Base-by-base conservation (phyloP, 2,329 filamentous ascomycete genomes). In the Graphilbum fragrans region DNA sequence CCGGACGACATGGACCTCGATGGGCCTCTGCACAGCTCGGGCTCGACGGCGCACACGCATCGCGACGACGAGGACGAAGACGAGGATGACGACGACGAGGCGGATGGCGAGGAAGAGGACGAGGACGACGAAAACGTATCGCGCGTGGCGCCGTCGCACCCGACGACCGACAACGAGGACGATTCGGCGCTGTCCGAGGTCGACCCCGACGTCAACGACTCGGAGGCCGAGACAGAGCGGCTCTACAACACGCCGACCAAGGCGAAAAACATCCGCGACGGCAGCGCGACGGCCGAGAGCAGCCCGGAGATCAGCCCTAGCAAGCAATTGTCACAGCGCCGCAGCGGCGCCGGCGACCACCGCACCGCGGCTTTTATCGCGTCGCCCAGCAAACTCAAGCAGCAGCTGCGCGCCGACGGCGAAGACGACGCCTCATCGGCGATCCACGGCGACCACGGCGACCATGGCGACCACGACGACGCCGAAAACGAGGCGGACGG, bases 181-280 rank as follows among this genome's bases (percentile, higher is more conserved):
- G 58, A 60, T 38, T 60, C 58, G 41, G 59, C 72, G 47, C 67
- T 75, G 44, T 76, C 77, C 16, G 72, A 78, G 45, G 61, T 67
- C 42, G 64, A 66, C 43, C 41, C 45, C 11, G 47, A 67, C 35
- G 33, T 64, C 50, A 74, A 77, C 54, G 75, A 76, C 58, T 81
- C 88, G 4, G 90, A 96, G 61, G 90, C 90, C 27, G 90, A 95
- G 63, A 96, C 90, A 2, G 88, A 95, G 63, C 80, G 92, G 45
- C 72, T 98, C 45, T 92, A 92, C 55, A 80, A 84, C 55, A 94
- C 86, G n/a, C 87, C 88, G 17, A 76, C 77, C 47, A 83, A 70
- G 46, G 52, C 53, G 14, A 58, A 54, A 70, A 49, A 47, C 36
- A 47, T 52, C 35, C 53, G 44, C 14, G 40, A 44, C 33, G 36